A percentile compares a stretch with the other conserved stretches of the same genome.
phyloP scores from a whole-genome alignment of 108 stramenopile genomes.

The Bacterosira constricta region DNA sequence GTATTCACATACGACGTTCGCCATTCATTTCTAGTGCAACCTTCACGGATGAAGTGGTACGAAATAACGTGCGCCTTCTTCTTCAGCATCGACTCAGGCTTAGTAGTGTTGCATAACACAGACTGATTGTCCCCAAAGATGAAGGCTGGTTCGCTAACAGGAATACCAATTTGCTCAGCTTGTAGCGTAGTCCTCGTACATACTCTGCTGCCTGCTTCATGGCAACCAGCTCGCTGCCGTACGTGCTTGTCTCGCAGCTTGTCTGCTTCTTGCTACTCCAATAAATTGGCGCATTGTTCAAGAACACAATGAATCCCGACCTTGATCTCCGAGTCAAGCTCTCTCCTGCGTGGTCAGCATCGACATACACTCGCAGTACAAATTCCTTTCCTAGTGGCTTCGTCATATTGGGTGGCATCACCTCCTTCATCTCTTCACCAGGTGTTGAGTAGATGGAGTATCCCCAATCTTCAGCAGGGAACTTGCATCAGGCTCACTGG shows the following conservation, averaged over 20 bases:
- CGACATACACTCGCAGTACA: slow-evolving; percentile 28
- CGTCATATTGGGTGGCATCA: slow-evolving; percentile 30
- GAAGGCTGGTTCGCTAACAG: no score
- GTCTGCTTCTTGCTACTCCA: slow-evolving; percentile 48
- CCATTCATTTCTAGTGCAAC: no score
- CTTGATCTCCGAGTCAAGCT: slow-evolving; percentile 24
- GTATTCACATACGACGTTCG: no score
- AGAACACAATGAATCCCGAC: slow-evolving; percentile 37
- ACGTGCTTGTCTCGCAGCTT: no score
- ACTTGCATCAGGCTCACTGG: slow-evolving; percentile 26
- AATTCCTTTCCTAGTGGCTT: slow-evolving; percentile 36
- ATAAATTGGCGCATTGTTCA: slow-evolving; percentile 1
- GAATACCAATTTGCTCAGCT: no score
- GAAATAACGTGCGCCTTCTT: no score
- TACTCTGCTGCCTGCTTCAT: no score
- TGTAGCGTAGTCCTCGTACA: no score
- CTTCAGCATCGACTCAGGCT: no score
- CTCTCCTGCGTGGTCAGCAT: slow-evolving; percentile 53
- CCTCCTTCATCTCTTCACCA: slow-evolving; percentile 25
- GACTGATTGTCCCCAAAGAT: no score
- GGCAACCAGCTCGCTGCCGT: slow-evolving; percentile 32
- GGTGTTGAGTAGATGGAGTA: slow-evolving; percentile 28
- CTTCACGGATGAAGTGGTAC: no score
- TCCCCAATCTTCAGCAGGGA: slow-evolving; percentile 37
- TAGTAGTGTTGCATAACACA: no score